phyloP scores from a whole-genome alignment of 2,329 filamentous ascomycete species.

The Alternaria viburni region DNA sequence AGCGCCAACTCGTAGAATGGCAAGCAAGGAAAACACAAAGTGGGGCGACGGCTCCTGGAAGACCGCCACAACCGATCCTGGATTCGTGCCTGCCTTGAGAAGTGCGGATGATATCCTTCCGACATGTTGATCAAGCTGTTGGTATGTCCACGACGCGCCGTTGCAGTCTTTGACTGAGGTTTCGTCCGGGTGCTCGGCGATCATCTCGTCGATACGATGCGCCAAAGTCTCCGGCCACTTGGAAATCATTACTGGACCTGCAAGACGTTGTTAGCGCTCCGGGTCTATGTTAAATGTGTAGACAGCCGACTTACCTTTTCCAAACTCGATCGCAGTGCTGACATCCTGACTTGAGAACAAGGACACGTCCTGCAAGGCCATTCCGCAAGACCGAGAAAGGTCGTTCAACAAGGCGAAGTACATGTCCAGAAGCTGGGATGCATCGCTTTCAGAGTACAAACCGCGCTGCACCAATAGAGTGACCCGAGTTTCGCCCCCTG shows the following conservation, averaged over 20 bases:
- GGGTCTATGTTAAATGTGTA: not conserved
- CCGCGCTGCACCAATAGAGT: constrained; percentile 37
- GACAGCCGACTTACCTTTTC: constrained; percentile 11
- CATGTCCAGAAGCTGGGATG: constrained; percentile 27
- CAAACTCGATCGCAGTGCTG: not conserved
- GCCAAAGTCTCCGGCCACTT: constrained; percentile 12
- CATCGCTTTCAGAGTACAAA: constrained; percentile 32
- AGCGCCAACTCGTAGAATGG: constrained; percentile 17
- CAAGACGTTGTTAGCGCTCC: not conserved
- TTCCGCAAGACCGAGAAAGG: constrained; percentile 4
- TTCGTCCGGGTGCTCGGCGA: not conserved
- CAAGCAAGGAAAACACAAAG: constrained; percentile 28
- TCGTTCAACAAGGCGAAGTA: constrained; percentile 28
- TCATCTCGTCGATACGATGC: not conserved
- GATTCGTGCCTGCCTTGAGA: not conserved
- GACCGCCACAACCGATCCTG: constrained; percentile 50
- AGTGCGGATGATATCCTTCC: not conserved
- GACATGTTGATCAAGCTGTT: not conserved
- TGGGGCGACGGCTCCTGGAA: constrained; percentile 50
- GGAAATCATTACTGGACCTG: constrained; percentile 28
- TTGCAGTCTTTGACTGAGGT: not conserved
- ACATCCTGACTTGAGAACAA: constrained; percentile 3
- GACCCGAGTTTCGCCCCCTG: constrained; percentile 2
- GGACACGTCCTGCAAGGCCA: constrained; percentile 15
- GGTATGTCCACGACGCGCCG: not conserved